Base-by-base conservation (phyloP, 805 yeast genomes). In the Kurtzmaniella cleridarum region DNA sequence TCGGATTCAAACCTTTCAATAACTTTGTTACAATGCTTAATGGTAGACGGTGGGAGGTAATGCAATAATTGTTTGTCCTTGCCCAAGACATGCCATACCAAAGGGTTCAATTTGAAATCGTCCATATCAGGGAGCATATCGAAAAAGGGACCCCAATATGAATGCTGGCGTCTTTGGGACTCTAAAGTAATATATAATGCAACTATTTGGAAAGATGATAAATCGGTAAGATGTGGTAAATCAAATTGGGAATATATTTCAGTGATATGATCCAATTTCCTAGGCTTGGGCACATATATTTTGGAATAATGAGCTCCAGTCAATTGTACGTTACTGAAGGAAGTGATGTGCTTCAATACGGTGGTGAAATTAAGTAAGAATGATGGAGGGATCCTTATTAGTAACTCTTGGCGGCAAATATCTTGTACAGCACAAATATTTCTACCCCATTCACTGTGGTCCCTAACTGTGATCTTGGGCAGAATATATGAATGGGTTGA, bases 101-200 rank as follows among this genome's bases (percentile, higher is more conserved):
- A 58, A 1, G 96, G 96, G 2, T 81, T 66, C 0, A 68, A 45
- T 0, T 48, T 47, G 39, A 87, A 73, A 31, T 82, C 89, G 0
- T 60, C 53, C 11, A 64, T 42, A 0, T 63, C 52, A 0, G 96
- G 96, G 41, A 87, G 68, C 46, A 78, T 73, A 27, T 72, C 69
- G 9, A 86, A 56, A 54, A 86, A 86, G 0, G 87, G 86, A 31
- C 56, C 53, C 95, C 95, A 87, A 51, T 69, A 79, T 1, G 84
- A 76, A 2, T 44, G 44, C 0, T 40, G 32, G 1, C 53, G 57
- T 35, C 81, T 54, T 28, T 50, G 51, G 2, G 40, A 46, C 46
- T 79, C 85, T 12, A 75, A 50, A 3, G 64, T 55, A 2, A 79
- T 39, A 47, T 66, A 84, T 40, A 82, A 48, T 0, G 77, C 49